Base-by-base conservation (phyloP, 163 green algal species). In the Botryococcus braunii region DNA sequence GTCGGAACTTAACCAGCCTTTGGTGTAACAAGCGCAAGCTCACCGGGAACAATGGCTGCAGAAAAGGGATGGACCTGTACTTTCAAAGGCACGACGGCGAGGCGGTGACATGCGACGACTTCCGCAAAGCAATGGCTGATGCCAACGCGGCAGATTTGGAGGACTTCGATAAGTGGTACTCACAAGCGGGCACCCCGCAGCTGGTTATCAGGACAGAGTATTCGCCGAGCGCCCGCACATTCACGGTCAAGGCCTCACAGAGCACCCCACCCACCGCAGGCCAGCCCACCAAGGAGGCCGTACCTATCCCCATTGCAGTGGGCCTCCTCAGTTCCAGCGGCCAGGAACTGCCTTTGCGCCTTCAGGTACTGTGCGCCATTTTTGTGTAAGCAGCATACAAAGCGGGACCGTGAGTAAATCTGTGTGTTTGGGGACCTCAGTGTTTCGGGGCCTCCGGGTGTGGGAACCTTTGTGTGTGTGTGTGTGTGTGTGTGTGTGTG, bases 71-170 rank as follows among this genome's bases (percentile, higher is more conserved):
- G 90, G 94, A 98, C 81, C 81, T 98, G 62, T 99, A 99, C 81
- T 99, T 99, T 73, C 64, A 94, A 81, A 81, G 88, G 5, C 87
- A 97, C 70, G 91, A 97, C 69, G 91, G 91, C 3, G 70, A 85
- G 59, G 94, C 94, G 0, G 94, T 99, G 13, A 99, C 94, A 0
- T 97, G 91, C 70, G 94, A 99, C 69, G 94, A 99, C 79, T 99
- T 99, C 74, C 73, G 91, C 38, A 81, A 81, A 0, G 94, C 95
- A 55, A 99, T 99, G 94, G 83, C 83, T 3, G 91, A 98, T 70
- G 94, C 94, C 38, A 98, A 97, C 71, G 75, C 73, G 36, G 83
- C 74, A 32, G 87, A 96, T 65, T 80, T 96, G 37, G 69, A 35
- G 13, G 56, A 50, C 2, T 49, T 89, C 8, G 65, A 40, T 29